Percentiles rank a stretch among this genome's conserved stretches.
These are phyloP conservation scores for Coniferiporia weirii DNA, from an alignment of 1,284 basidiomycete genomes.

Conservation along the genomic window DNA sequence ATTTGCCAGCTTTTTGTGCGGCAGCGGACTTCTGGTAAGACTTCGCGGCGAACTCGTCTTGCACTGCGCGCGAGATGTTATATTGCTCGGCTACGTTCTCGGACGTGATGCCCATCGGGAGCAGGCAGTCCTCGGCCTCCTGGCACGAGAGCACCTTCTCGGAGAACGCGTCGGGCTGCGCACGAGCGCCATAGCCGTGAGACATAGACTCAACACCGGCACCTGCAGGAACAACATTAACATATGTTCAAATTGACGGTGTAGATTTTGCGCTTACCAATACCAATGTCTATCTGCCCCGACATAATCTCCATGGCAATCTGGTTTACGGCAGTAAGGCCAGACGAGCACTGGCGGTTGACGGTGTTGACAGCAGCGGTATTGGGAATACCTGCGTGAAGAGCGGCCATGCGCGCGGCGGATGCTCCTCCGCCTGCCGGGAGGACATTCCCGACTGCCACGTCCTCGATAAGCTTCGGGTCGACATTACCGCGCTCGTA, in stretches of 20 bases:
- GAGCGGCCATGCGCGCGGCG: constrained; percentile 90
- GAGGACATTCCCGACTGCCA: constrained; percentile 91
- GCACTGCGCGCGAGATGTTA: constrained; percentile 65
- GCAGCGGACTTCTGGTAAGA: constrained; percentile 85
- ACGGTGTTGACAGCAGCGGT: constrained; percentile 81
- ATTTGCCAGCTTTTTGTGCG: constrained; percentile 88
- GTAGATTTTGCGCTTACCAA: constrained; percentile 49
- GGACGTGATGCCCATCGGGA: constrained; percentile 96
- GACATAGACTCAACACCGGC: constrained; percentile 98
- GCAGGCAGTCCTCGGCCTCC: constrained; percentile 86
- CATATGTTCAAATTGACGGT: neutral
- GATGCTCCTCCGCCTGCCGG: constrained; percentile 88
- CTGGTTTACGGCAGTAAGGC: constrained; percentile 83
- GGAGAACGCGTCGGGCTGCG: constrained; percentile 71
- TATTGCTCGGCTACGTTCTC: constrained; percentile 90
- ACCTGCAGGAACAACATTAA: constrained; percentile 38
- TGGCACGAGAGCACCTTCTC: constrained; percentile 74
- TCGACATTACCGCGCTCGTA: constrained; percentile 66
- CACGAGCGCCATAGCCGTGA: constrained; percentile 70
- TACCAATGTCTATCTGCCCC: constrained; percentile 90
- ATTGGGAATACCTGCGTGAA: constrained; percentile 89
- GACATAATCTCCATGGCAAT: constrained; percentile 85
- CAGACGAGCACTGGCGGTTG: constrained; percentile 94
- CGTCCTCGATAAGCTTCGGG: constrained; percentile 81
- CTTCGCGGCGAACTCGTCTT: constrained; percentile 84